A percentile compares a stretch with the other conserved stretches of the same genome.
These are phyloP conservation scores for Lanzia echinophila DNA, from an alignment of 2,329 filamentous ascomycete species.

Conservation along the genomic window DNA sequence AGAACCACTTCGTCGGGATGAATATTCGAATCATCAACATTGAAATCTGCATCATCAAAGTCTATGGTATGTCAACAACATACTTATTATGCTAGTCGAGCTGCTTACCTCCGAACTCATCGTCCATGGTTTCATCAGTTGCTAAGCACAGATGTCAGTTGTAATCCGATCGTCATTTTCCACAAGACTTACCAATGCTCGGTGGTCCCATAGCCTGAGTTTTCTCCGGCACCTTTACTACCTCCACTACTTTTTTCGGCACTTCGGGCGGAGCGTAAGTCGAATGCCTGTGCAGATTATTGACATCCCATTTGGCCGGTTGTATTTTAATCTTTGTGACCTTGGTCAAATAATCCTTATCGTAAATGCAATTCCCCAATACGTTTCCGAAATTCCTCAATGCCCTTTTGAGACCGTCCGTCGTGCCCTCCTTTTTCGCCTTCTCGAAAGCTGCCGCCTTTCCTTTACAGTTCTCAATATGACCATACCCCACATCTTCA, in stretches of 20 bases:
- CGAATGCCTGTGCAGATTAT: slow-evolving; percentile 73
- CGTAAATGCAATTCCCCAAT: slow-evolving; percentile 96
- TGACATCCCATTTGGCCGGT: slow-evolving; percentile 70
- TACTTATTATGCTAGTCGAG: slow-evolving; percentile 31
- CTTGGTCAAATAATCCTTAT: slow-evolving; percentile 85
- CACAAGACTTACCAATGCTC: background rate
- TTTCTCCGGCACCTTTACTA: slow-evolving; percentile 25
- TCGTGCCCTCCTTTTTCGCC: slow-evolving; percentile 96
- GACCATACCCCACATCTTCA: slow-evolving; percentile 94
- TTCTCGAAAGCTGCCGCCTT: slow-evolving; percentile 97
- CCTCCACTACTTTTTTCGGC: slow-evolving; percentile 25
- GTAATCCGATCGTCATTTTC: background rate
- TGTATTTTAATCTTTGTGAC: slow-evolving; percentile 83
- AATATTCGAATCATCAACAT: slow-evolving; percentile 53
- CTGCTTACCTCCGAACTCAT: slow-evolving; percentile 48
- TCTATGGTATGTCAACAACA: slow-evolving; percentile 42
- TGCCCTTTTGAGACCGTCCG: slow-evolving; percentile 85
- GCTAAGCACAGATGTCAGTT: slow-evolving; percentile 24
- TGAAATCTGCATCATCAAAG: slow-evolving; percentile 73
- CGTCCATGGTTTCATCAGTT: slow-evolving; percentile 39
- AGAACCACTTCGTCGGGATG: slow-evolving; percentile 73
- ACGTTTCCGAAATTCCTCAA: slow-evolving; percentile 92
- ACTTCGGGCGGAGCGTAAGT: slow-evolving; percentile 43
- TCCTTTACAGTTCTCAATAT: slow-evolving; percentile 91
- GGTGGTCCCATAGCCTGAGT: background rate